These are phyloP conservation scores for Eucommia ulmoides DNA, from an alignment of 257 asterid species.

Conservation along the genomic window DNA sequence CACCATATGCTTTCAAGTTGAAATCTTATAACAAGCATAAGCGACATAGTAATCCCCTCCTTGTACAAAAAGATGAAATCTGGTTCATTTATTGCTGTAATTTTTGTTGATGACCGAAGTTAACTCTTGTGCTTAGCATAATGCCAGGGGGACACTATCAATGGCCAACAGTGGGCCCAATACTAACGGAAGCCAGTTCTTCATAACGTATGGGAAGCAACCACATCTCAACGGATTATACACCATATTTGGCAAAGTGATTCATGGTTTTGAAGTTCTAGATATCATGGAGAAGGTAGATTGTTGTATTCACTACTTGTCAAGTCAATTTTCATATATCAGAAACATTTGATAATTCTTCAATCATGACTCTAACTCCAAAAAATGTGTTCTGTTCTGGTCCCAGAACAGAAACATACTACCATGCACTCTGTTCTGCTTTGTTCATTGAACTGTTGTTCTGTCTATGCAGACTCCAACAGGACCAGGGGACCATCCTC, in stretches of 20 bases:
- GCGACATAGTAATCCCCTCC: too few relatives aligned
- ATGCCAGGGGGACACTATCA: slow-evolving; percentile 89
- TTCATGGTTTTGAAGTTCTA: slow-evolving; percentile 94
- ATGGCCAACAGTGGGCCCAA: slow-evolving; percentile 97
- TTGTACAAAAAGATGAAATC: too few relatives aligned
- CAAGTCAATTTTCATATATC: not conserved
- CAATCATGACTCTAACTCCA: too few relatives aligned
- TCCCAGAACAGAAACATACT: too few relatives aligned
- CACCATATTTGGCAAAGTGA: slow-evolving; percentile 90
- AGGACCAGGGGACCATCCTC: slow-evolving; percentile 86
- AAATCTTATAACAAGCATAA: too few relatives aligned
- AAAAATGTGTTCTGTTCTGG: too few relatives aligned
- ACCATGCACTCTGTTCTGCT: too few relatives aligned
- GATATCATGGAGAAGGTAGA: slow-evolving; percentile 95
- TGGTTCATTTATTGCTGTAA: too few relatives aligned
- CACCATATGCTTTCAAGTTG: too few relatives aligned
- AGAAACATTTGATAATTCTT: too few relatives aligned
- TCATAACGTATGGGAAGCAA: slow-evolving; percentile 63
- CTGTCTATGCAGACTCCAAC: slow-evolving; percentile 57
- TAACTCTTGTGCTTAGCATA: slow-evolving; percentile 65
- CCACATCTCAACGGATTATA: slow-evolving; percentile 92
- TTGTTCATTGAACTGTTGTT: not conserved
- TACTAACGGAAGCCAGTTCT: slow-evolving; percentile 97
- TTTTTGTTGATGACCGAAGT: too few relatives aligned
- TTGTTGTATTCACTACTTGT: not conserved